These are phyloP conservation scores for Sporobolomyces pararoseus DNA, from an alignment of 768 basidiomycete genomes.

Conservation along the genomic window DNA sequence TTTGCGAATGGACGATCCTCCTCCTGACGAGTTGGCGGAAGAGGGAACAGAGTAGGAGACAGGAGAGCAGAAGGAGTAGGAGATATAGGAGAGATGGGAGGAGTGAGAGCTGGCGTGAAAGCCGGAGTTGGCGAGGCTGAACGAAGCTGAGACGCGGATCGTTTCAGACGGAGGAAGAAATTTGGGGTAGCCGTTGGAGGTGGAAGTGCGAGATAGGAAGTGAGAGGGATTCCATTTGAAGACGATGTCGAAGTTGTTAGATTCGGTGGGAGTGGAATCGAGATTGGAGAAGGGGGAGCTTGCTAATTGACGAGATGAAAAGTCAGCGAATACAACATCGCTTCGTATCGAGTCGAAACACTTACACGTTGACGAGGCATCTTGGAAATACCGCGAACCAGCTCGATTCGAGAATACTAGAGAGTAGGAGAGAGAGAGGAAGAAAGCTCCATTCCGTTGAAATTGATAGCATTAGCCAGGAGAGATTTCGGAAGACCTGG, in stretches of 20 bases:
- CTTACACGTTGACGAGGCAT: slow-evolving; percentile 18
- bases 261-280: slow-evolving; percentile 9
- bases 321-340: not conserved
- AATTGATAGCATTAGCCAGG: slow-evolving; percentile 1
- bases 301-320: not conserved
- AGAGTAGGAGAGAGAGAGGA: not conserved
- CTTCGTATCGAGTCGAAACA: not conserved
- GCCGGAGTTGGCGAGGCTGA: slow-evolving; percentile 1
- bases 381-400: not conserved
- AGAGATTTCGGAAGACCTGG: not conserved
- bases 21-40: not conserved
- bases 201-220: slow-evolving; percentile 8
- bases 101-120: slow-evolving; percentile 1
- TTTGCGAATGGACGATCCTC: slow-evolving; percentile 11
- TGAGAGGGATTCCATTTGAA: not conserved
- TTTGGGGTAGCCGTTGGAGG: not conserved
- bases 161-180: slow-evolving; percentile 9
- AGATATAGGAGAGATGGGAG: slow-evolving; percentile 4
- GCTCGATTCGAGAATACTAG: slow-evolving; percentile 7
- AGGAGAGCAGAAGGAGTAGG: slow-evolving; percentile 10
- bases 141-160: slow-evolving; percentile 12
- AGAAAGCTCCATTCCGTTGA: not conserved
- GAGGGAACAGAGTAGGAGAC: slow-evolving; percentile 5
- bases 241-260: not conserved
- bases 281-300: slow-evolving; percentile 16